Evolutionary conservation across 345 rosid genomes (phyloP).

Genomic region (Lepidium sativum): DNA sequence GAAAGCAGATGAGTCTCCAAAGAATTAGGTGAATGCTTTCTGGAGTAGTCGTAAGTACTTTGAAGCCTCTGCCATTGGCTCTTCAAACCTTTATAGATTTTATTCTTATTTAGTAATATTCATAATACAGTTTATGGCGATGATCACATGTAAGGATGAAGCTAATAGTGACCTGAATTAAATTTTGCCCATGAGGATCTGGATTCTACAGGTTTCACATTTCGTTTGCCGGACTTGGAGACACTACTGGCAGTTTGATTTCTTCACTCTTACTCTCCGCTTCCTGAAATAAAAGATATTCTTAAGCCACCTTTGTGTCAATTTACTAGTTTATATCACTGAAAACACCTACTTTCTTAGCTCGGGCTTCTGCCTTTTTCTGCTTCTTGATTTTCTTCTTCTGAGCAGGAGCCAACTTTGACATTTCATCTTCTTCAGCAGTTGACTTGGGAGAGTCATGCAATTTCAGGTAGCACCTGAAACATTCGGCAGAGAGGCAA

Average conservation of each 20-base stretch:
- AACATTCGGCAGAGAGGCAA: not conserved
- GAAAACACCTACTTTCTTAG: constrained; percentile 64
- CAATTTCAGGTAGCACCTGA: constrained; percentile 85
- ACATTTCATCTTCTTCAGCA: constrained; percentile 65
- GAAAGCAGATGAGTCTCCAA: constrained; percentile 93
- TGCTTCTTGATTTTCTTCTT: constrained; percentile 93
- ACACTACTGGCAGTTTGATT: constrained; percentile 49
- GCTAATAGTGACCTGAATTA: constrained; percentile 62
- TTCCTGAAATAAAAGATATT: constrained; percentile 49
- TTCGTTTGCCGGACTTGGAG: constrained; percentile 83
- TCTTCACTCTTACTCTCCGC: constrained; percentile 87
- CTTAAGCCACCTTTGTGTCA: constrained; percentile 10
- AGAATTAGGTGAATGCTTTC: constrained; percentile 69
- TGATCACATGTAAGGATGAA: not conserved
- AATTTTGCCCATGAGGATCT: constrained; percentile 88
- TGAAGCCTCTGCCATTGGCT: constrained; percentile 82
- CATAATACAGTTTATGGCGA: not conserved
- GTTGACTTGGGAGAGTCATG: constrained; percentile 80
- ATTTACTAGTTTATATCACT: not conserved
- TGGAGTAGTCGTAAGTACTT: constrained; percentile 92
- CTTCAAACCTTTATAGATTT: constrained; percentile 57
- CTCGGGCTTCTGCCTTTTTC: constrained; percentile 93
- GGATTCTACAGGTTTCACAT: constrained; percentile 88
- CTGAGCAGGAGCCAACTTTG: constrained; percentile 81
- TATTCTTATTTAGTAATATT: constrained; percentile 6